Evolutionary conservation across 176 grass and related monocot species (phyloP).

Genomic region (Aechmea fasciata): DNA sequence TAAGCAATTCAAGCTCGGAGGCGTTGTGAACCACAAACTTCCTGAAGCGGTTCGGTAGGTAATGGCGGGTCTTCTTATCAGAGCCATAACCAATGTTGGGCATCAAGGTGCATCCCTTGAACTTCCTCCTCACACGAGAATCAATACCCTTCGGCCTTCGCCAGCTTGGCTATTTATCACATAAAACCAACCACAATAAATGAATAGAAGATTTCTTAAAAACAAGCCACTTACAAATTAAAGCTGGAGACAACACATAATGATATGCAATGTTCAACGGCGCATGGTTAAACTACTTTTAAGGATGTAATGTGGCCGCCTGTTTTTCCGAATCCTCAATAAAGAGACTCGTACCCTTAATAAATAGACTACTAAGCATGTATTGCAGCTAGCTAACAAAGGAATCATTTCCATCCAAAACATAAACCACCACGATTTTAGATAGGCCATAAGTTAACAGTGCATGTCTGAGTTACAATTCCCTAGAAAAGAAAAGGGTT

Average conservation of each 20-base stretch:
- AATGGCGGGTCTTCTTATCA: constrained; percentile 66
- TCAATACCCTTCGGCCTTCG: constrained; percentile 79
- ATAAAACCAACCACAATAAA: neutral
- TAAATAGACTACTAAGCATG: no score
- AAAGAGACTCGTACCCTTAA: no score
- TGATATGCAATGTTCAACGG: neutral
- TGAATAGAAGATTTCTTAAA: no score
- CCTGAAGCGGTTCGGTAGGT: constrained; percentile 66
- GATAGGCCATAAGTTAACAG: no score
- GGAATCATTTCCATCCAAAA: no score
- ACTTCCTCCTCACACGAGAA: constrained; percentile 69
- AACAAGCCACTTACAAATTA: no score
- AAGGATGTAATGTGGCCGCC: no score
- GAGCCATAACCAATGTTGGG: constrained; percentile 71
- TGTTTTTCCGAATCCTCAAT: no score
- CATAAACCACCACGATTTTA: no score
- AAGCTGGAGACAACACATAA: neutral
- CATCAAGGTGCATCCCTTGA: constrained; percentile 62
- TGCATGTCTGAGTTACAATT: no score
- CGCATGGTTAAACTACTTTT: no score
- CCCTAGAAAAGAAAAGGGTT: neutral
- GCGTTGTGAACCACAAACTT: constrained; percentile 75
- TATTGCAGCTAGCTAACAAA: no score
- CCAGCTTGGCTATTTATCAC: constrained; percentile 42
- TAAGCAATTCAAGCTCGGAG: constrained; percentile 63